Base-by-base conservation (phyloP, 179 eudicot genomes). In the Gypsophila paniculata region DNA sequence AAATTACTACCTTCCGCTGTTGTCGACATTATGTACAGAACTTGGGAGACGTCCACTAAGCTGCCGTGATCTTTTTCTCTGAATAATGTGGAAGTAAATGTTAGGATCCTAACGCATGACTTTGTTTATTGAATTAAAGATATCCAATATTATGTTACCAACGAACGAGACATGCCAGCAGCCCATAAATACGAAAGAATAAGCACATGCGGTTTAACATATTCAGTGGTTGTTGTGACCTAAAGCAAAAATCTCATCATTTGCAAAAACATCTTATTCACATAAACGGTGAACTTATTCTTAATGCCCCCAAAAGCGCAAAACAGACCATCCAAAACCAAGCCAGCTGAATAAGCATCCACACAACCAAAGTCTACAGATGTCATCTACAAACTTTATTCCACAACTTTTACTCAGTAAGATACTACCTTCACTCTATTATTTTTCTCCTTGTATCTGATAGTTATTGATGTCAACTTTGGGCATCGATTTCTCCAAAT, bases 11-110 rank as follows among this genome's bases (percentile, higher is more conserved):
- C 94, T 88, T 80, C 74, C 75, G 72, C 78, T 79, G 74, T 36
- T 60, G 72, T 76, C 78, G 55, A 80, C 71, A 67, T 63, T 61
- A 60, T 86, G 76, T 70, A 82, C 76, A 70, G 74, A 82, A 66
- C 72, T 82, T 61, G 86, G 78, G 13, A 80, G 68, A 14, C 76
- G 81, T 75, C 75, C 74, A 77, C 76, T 82, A 69, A 79, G 78
- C 69, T 80, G 73, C 79, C 70, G 54, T 67, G 90, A 76, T 72
- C 85, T 82, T 75, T 78, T 85, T 80, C 84, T 90, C 98, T 92
- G 87, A 72, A 74, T 57, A 61, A 62, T 15, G 18, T 65, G 26
- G 68, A 73, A 63, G 48, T 58, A 72, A 29, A 73, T 68, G 36
- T 44, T 53, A 73, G 74, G 61, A 19, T 23, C 49, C 25, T 42